Evolutionary conservation across 1,284 basidiomycete genomes (phyloP).

Genomic region (Chondrostereum purpureum): DNA sequence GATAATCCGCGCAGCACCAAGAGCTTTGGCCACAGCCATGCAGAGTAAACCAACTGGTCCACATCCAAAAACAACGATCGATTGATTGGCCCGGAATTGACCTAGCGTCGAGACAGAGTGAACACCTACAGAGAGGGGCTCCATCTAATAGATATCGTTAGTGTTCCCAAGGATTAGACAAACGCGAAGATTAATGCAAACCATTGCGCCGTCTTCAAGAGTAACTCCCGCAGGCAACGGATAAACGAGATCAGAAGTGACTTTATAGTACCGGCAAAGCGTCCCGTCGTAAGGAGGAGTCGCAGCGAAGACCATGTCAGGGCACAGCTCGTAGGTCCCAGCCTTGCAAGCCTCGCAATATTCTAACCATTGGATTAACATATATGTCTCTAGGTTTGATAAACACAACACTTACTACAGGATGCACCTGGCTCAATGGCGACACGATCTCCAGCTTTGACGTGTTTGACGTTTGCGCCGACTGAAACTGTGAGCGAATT

Average conservation of each 20-base stretch:
- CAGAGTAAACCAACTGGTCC: conserved; percentile 90
- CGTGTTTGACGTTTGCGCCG: conserved; percentile 61
- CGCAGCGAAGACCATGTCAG: conserved; percentile 78
- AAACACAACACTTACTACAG: conserved; percentile 46
- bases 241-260: conserved; percentile 72
- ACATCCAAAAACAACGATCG: conserved; percentile 79
- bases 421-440: conserved; percentile 81
- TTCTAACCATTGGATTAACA: conserved; percentile 20
- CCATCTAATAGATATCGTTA: conserved; percentile 55
- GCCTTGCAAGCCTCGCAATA: conserved; percentile 66
- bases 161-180: conserved; percentile 1
- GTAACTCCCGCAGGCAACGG: conserved; percentile 67
- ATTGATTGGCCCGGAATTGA: conserved; percentile 64
- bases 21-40: conserved; percentile 88
- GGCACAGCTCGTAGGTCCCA: conserved; percentile 79
- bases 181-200: conserved; percentile 22
- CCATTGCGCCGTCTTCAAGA: conserved; percentile 83
- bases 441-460: conserved; percentile 82
- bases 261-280: conserved; percentile 72
- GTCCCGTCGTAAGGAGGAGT: conserved; percentile 91
- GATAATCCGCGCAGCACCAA: conserved; percentile 77
- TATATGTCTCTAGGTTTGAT: conserved; percentile 5
- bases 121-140: conserved; percentile 89
- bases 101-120: conserved; percentile 83
- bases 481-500: conserved; percentile 32